Percentiles rank a stretch among this genome's conserved stretches.
Conservation (phyloP, 2,329 filamentous ascomycete genomes). For the Aspergillus luchuensis region DNA sequence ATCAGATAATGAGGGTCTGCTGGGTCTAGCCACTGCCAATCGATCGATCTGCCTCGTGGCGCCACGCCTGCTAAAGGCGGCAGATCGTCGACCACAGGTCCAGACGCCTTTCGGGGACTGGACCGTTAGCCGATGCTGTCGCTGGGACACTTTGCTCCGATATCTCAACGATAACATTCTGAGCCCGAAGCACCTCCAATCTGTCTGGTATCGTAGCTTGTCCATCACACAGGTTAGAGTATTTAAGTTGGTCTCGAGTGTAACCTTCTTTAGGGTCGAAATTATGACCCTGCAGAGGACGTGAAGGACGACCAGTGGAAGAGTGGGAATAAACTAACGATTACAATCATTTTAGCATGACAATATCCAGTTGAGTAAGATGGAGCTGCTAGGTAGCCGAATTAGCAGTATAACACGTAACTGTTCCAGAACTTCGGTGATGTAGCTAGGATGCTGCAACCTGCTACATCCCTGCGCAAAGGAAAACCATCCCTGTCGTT, state of each 20-base stretch:
- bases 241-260: background rate
- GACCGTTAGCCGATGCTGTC: background rate
- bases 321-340: background rate
- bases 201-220: background rate
- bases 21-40: background rate
- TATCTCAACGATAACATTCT: background rate
- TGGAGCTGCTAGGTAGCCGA: background rate
- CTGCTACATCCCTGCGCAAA: background rate
- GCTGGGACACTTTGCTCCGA: background rate
- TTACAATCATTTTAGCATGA: background rate
- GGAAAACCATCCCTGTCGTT: background rate
- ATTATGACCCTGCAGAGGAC: background rate
- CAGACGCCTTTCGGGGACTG: background rate
- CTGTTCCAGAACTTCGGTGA: background rate
- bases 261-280: background rate
- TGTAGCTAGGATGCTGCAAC: background rate
- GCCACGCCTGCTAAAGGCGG: background rate
- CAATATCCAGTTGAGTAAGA: background rate
- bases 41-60: conserved; percentile 1
- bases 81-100: background rate
- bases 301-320: background rate
- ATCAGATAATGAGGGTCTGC: background rate
- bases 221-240: background rate
- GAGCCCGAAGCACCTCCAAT: background rate
- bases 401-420: too few relatives aligned